Percentiles rank a stretch among this genome's conserved stretches.
phyloP scores from a whole-genome alignment of 331 rosid genomes.

The Ulmus americana region DNA sequence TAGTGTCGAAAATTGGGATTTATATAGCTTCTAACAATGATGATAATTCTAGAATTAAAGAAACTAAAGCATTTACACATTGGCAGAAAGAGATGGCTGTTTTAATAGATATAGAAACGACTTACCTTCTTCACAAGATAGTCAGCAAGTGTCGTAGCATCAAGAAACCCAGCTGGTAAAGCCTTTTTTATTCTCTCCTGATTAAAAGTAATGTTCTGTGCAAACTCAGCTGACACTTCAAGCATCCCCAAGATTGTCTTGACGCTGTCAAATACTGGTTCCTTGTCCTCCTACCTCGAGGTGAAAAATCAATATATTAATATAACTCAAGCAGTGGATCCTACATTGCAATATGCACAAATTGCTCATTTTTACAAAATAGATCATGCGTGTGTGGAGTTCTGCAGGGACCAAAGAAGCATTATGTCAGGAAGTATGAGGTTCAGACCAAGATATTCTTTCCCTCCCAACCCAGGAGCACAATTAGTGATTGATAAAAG shows the following conservation, averaged over 20 bases:
- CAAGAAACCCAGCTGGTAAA: slow-evolving; percentile 94
- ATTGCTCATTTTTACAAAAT: not conserved
- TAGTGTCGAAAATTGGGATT: not conserved
- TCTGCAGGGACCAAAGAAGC: not conserved
- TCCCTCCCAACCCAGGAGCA: not conserved
- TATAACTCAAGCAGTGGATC: not conserved
- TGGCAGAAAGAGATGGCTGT: slow-evolving; percentile 11
- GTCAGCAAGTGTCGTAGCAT: slow-evolving; percentile 96
- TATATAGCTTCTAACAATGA: not conserved
- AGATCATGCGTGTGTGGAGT: not conserved
- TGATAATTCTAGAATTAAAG: not conserved
- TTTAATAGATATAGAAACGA: not conserved
- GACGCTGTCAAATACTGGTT: slow-evolving; percentile 88
- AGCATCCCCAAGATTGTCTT: slow-evolving; percentile 94
- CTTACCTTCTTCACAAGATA: slow-evolving; percentile 89
- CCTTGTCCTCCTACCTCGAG: slow-evolving; percentile 79
- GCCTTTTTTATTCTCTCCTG: slow-evolving; percentile 66
- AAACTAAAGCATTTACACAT: not conserved
- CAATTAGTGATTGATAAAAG: not conserved
- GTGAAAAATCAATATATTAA: slow-evolving; percentile 13
- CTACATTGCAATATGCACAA: not conserved
- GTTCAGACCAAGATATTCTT: slow-evolving; percentile 9
- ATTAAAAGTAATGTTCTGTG: slow-evolving; percentile 69
- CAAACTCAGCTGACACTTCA: slow-evolving; percentile 89
- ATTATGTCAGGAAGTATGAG: not conserved